Base-by-base conservation (phyloP, 2,329 filamentous ascomycete species). In the Chaetomiaceae sp. region DNA sequence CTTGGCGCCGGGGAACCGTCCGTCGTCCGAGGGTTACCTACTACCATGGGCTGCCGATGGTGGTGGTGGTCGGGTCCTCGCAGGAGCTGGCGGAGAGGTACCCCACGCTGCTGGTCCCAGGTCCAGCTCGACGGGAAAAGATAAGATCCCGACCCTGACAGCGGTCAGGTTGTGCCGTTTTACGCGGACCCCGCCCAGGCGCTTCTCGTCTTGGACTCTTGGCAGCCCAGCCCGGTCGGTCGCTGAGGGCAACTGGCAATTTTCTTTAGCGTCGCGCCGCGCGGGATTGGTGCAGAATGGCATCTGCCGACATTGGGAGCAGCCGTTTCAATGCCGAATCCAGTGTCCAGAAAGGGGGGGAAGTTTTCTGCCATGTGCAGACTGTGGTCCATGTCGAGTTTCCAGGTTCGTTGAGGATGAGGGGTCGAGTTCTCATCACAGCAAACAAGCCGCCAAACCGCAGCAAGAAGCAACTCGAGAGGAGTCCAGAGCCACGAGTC, bases 251-350 rank as follows among this genome's bases (percentile, higher is more conserved):
- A 47, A 47, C 38, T 39, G 20, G 11, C 22, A 19, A 31, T 47
- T 31, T 38, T 39, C 46, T 31, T 4, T 38, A 39, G 33, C 15
- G 27, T 20, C 22, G 36, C 15, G 25, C 27, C 42, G 37, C 43
- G 37, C 43, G 33, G 47, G 43, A 43, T 47, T 25, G n/a, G 25
- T 45, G 25, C 46, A 39, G 34, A 50, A 37, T 17, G 1, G 6
- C 20, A 54, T 45, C 43, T 51, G 47, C 53, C 53, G 48, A 55
- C 33, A 51, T 55, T 43, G n/a, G 8, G 47, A 55, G 37, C 43
- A 22, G 29, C 53, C 37, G 37, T 55, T 43, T 43, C 47, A 39
- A 38, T 48, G 22, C 53, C 53, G 4, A 39, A 47, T 44, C 6
- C 6, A n/a, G n/a, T n/a, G n/a, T n/a, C n/a, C n/a, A n/a, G n/a